Percentiles rank a stretch among this genome's conserved stretches.
These are phyloP conservation scores for Aureobasidium uvarum DNA, from an alignment of 2,329 filamentous ascomycete genomes.

Conservation along the genomic window DNA sequence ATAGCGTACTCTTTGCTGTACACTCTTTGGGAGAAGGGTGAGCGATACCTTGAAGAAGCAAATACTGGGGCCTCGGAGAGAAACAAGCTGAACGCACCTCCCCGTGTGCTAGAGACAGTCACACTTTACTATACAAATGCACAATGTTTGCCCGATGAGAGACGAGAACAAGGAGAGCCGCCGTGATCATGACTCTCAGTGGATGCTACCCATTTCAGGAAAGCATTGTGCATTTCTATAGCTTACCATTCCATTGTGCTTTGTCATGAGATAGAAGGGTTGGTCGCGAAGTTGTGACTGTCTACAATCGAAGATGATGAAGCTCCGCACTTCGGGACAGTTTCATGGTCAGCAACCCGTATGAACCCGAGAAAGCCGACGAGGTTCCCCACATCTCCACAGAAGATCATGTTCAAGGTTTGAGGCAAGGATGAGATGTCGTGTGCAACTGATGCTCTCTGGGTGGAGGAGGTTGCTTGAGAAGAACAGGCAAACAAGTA, in stretches of 20 bases:
- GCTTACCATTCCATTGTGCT: too few relatives aligned
- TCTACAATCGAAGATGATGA: neutral
- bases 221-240: too few relatives aligned
- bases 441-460: slow-evolving; percentile 1
- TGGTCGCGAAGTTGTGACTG: too few relatives aligned
- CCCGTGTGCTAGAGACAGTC: too few relatives aligned
- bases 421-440: slow-evolving; percentile 2
- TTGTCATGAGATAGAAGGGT: too few relatives aligned
- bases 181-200: too few relatives aligned
- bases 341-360: slow-evolving; percentile 18
- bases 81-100: neutral
- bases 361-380: slow-evolving; percentile 13
- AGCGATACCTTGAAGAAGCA: neutral
- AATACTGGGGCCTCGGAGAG: neutral
- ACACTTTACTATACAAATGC: too few relatives aligned
- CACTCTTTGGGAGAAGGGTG: too few relatives aligned
- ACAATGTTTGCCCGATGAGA: too few relatives aligned
- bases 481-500: slow-evolving; percentile 13
- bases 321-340: slow-evolving; percentile 10
- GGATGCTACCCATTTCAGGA: too few relatives aligned
- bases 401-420: slow-evolving; percentile 13
- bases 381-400: slow-evolving; percentile 12
- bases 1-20: too few relatives aligned
- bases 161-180: too few relatives aligned
- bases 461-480: neutral